Percentiles rank a stretch among this genome's conserved stretches.
phyloP scores from a whole-genome alignment of 495 filamentous ascomycete genomes.

The Filosporella fistucella region DNA sequence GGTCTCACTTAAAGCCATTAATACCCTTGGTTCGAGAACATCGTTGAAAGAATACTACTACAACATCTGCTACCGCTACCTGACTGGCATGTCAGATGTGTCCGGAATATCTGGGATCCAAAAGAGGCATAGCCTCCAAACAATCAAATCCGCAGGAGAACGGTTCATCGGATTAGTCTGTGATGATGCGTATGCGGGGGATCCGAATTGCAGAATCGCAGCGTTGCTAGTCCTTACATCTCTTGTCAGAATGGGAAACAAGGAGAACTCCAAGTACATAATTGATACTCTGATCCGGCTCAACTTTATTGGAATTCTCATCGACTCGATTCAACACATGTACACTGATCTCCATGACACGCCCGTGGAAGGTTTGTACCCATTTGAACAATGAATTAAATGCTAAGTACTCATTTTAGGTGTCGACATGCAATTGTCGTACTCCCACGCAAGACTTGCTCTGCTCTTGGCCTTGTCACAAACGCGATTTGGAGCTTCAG shows the following conservation, averaged over 20 bases:
- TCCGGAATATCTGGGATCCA: slow-evolving; percentile 25
- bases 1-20: slow-evolving; percentile 68
- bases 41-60: slow-evolving; percentile 79
- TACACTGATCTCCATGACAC: slow-evolving; percentile 57
- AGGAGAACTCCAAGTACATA: slow-evolving; percentile 61
- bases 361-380: slow-evolving; percentile 24
- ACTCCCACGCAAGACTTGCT: slow-evolving; percentile 71
- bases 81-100: slow-evolving; percentile 63
- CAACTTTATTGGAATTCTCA: slow-evolving; percentile 84
- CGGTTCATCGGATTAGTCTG: slow-evolving; percentile 79
- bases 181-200: slow-evolving; percentile 87
- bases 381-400: background rate
- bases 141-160: slow-evolving; percentile 72
- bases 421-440: slow-evolving; percentile 36
- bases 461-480: slow-evolving; percentile 82
- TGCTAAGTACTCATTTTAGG: slow-evolving; percentile 19
- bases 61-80: slow-evolving; percentile 79
- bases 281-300: slow-evolving; percentile 75
- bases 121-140: slow-evolving; percentile 59
- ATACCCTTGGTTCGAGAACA: slow-evolving; percentile 62
- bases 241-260: slow-evolving; percentile 60
- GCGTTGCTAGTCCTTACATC: slow-evolving; percentile 73
- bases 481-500: slow-evolving; percentile 71
- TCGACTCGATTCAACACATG: slow-evolving; percentile 75
- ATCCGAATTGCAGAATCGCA: slow-evolving; percentile 73